These are phyloP conservation scores for Thecaphora thlaspeos DNA, from an alignment of 1,284 basidiomycete genomes.

Conservation along the genomic window DNA sequence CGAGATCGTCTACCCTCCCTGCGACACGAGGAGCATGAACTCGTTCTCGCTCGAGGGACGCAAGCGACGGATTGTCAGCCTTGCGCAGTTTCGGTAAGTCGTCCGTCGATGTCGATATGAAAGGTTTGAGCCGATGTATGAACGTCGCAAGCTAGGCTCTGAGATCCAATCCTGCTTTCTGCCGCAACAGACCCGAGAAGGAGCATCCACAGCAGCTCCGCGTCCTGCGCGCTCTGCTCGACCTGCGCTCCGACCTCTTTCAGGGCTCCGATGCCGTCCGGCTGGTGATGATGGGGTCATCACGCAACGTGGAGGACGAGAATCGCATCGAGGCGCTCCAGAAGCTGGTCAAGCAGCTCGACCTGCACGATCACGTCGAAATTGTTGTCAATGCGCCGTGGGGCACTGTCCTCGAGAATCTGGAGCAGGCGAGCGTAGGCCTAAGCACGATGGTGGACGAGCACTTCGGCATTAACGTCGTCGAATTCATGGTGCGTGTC, in stretches of 20 bases:
- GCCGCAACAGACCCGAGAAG: conserved; percentile 82
- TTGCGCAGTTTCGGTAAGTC: conserved; percentile 68
- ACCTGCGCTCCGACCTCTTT: conserved; percentile 52
- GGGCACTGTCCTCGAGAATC: conserved; percentile 67
- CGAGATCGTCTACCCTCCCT: conserved; percentile 81
- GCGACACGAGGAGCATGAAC: conserved; percentile 76
- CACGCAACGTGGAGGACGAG: conserved; percentile 74
- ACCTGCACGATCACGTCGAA: conserved; percentile 68
- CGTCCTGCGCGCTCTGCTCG: conserved; percentile 69
- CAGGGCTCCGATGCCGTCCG: conserved; percentile 1
- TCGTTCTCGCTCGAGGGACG: conserved; percentile 65
- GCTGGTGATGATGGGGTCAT: conserved; percentile 75
- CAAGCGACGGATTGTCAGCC: conserved; percentile 38
- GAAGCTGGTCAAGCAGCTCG: conserved; percentile 66
- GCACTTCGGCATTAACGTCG: conserved; percentile 97
- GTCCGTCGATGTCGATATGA: no score
- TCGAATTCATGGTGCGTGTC: conserved; percentile 80
- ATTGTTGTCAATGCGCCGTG: conserved; percentile 85
- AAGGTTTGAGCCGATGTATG: no score
- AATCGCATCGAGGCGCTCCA: conserved; percentile 69
- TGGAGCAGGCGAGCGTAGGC: conserved; percentile 76
- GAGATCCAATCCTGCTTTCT: not conserved
- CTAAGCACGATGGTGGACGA: conserved; percentile 98
- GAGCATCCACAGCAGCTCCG: conserved; percentile 80
- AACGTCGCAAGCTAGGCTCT: no score